A percentile compares a stretch with the other conserved stretches of the same genome.
Evolutionary conservation across 2,329 filamentous ascomycete species (phyloP).

Genomic region (Sclerotinia glacialis): DNA sequence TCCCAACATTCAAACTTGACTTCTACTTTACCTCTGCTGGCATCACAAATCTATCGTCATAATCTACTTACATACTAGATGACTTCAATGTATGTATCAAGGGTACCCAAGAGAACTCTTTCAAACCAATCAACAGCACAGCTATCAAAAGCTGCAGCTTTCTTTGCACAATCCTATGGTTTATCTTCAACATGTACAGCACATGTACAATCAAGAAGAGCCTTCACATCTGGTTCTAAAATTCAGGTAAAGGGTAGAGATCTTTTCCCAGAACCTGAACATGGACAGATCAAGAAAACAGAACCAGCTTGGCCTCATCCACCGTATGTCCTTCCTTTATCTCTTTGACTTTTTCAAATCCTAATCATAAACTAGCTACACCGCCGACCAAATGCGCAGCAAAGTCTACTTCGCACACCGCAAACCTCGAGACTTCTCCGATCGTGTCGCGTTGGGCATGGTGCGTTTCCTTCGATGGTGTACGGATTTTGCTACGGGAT

Average conservation of each 20-base stretch:
- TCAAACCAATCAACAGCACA: conserved; percentile 33
- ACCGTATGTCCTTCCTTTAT: conserved; percentile 28
- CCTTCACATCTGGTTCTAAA: conserved; percentile 36
- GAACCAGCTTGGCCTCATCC: conserved; percentile 60
- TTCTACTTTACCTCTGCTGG: neutral
- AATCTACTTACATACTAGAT: conserved; percentile 2
- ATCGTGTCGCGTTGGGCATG: conserved; percentile 73
- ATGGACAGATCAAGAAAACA: conserved; percentile 54
- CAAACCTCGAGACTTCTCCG: conserved; percentile 66
- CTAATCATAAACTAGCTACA: conserved; percentile 53
- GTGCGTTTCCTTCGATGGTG: conserved; percentile 74
- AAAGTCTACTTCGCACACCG: conserved; percentile 75
- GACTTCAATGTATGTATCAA: conserved; percentile 34
- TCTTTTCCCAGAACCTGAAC: conserved; percentile 38
- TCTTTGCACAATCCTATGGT: conserved; percentile 31
- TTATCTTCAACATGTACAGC: conserved; percentile 23
- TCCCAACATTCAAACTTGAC: neutral
- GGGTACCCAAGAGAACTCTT: conserved; percentile 31
- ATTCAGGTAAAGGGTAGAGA: conserved; percentile 32
- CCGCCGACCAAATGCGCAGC: conserved; percentile 71
- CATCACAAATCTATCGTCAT: neutral
- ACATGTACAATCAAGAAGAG: conserved; percentile 26
- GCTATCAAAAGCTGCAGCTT: conserved; percentile 33
- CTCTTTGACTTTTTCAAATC: neutral
- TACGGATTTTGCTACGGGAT: conserved; percentile 79